A percentile compares a stretch with the other conserved stretches of the same genome.
Conservation (phyloP, 2,329 filamentous ascomycete genomes). For the Lachnellula subtilissima region DNA sequence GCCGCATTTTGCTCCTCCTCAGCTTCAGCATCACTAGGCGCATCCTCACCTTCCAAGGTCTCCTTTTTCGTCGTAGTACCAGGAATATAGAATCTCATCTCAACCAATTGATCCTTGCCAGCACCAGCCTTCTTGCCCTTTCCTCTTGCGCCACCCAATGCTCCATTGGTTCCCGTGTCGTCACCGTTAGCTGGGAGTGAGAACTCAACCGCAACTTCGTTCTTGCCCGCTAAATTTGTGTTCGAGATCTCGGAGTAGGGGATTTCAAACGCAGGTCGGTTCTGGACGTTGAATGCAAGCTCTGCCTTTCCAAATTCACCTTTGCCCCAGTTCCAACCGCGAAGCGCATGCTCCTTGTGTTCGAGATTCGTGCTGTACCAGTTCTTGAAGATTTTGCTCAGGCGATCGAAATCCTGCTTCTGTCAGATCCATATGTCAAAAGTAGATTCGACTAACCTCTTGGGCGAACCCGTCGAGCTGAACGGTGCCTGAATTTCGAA, state of each 20-base stretch:
- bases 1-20: constrained; percentile 92
- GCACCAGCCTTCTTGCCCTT: constrained; percentile 87
- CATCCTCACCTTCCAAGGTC: constrained; percentile 58
- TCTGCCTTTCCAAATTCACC: constrained; percentile 94
- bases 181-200: constrained; percentile 67
- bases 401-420: constrained; percentile 74
- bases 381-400: constrained; percentile 91
- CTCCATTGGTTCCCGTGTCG: constrained; percentile 68
- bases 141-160: constrained; percentile 66
- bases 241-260: constrained; percentile 97
- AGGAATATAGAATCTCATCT: constrained; percentile 98
- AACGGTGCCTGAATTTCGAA: constrained; percentile 77
- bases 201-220: constrained; percentile 96
- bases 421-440: constrained; percentile 10
- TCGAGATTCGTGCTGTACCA: constrained; percentile 96
- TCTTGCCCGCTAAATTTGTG: constrained; percentile 94
- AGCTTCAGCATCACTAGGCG: constrained; percentile 52
- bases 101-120: constrained; percentile 86
- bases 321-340: constrained; percentile 99
- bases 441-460: constrained; percentile 49
- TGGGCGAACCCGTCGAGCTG: constrained; percentile 94
- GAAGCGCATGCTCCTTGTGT: constrained; percentile 85
- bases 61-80: constrained; percentile 79
- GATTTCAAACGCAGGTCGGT: constrained; percentile 92
- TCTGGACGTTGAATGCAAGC: constrained; percentile 93